Conservation (phyloP, 2,329 filamentous ascomycete species). For the Setomelanomma holmii region DNA sequence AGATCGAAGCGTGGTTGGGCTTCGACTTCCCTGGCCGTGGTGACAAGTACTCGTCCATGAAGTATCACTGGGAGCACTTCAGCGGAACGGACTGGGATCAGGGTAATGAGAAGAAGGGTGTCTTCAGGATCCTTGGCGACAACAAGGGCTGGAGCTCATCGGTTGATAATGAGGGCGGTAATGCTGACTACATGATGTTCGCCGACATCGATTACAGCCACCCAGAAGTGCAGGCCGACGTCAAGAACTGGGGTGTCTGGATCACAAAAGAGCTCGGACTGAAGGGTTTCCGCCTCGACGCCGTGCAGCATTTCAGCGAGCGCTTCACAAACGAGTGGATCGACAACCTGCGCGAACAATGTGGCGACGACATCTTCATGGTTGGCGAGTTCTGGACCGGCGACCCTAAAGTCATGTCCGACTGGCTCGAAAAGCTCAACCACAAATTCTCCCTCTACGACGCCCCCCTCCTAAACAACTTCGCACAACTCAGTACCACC, state of each 20-base stretch:
- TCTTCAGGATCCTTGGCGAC: constrained; percentile 70
- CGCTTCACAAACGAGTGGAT: constrained; percentile 73
- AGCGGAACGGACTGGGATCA: constrained; percentile 72
- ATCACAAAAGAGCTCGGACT: constrained; percentile 67
- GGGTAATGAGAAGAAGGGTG: constrained; percentile 61
- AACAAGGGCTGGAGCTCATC: constrained; percentile 69
- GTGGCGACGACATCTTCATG: constrained; percentile 64
- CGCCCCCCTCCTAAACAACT: constrained; percentile 72
- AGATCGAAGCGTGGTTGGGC: constrained; percentile 73
- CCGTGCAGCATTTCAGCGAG: constrained; percentile 74
- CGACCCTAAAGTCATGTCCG: constrained; percentile 61
- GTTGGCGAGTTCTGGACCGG: constrained; percentile 75
- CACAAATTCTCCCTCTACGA: constrained; percentile 68
- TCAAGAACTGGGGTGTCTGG: constrained; percentile 72
- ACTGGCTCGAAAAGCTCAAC: constrained; percentile 66
- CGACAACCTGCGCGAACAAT: constrained; percentile 57
- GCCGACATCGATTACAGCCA: constrained; percentile 70
- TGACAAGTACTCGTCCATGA: constrained; percentile 65
- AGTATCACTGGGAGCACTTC: constrained; percentile 73
- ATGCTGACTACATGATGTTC: constrained; percentile 75
- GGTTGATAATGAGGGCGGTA: constrained; percentile 70
- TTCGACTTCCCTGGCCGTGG: constrained; percentile 70
- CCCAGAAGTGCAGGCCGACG: constrained; percentile 67
- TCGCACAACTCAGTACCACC: constrained; percentile 65
- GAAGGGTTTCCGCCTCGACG: constrained; percentile 73